A percentile compares a stretch with the other conserved stretches of the same genome.
phyloP scores from a whole-genome alignment of 192 early-diverging fungal species.

The Gaertneriomyces semiglobifer region DNA sequence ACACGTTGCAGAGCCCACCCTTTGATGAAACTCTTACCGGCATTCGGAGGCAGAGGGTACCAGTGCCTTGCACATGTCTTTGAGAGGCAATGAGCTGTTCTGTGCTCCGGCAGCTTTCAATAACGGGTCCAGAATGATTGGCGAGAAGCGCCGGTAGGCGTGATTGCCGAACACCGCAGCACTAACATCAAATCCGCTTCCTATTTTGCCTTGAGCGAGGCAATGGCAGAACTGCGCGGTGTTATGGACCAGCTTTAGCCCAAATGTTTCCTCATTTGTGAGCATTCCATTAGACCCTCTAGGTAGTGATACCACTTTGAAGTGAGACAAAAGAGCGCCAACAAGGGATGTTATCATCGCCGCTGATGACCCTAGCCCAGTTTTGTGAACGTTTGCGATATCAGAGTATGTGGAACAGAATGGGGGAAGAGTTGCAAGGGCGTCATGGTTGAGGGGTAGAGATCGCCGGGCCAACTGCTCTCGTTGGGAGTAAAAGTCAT shows the following conservation, averaged over 20 bases:
- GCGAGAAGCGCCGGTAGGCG: slow-evolving; percentile 78
- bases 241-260: slow-evolving; percentile 71
- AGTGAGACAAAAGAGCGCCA: slow-evolving; percentile 71
- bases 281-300: slow-evolving; percentile 7
- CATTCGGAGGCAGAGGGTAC: too few species aligned
- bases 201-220: slow-evolving; percentile 97
- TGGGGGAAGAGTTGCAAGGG: slow-evolving; percentile 54
- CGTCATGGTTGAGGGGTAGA: slow-evolving; percentile 48
- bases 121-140: slow-evolving; percentile 45
- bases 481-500: slow-evolving; percentile 99
- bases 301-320: slow-evolving; percentile 46
- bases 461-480: slow-evolving; percentile 58
- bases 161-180: slow-evolving; percentile 91
- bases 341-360: slow-evolving; percentile 92
- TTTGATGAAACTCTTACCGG: too few species aligned
- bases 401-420: slow-evolving; percentile 64
- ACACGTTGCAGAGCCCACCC: background rate
- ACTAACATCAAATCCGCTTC: slow-evolving; percentile 93
- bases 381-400: slow-evolving; percentile 79
- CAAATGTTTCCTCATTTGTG: slow-evolving; percentile 10
- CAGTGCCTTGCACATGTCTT: too few species aligned
- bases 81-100: too few species aligned
- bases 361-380: slow-evolving; percentile 96
- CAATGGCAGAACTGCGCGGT: slow-evolving; percentile 90
- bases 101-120: background rate